Evolutionary conservation across 306 rosid genomes (phyloP), one percentile per base, ranked within the genome.

Genomic region (Myrica gale): DNA sequence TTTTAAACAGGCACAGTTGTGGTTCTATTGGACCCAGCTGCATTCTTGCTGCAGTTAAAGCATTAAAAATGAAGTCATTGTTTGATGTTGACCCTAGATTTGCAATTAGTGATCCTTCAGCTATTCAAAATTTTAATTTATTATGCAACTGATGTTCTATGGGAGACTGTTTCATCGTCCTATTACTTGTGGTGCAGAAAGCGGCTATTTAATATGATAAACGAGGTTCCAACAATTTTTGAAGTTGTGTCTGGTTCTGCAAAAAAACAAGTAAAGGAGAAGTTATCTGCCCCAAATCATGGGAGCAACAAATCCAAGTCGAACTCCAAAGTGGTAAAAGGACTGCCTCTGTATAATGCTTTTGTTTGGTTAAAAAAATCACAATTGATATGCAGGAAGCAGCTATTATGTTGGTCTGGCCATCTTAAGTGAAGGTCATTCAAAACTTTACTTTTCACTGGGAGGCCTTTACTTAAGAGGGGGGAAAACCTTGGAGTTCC

Each of bases 211-310:
- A 90, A 81, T 69, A 88, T 93, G 97, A 86, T 91, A 61, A 93
- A 91, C 80, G 96, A 93, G 56, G 85, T 91, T 71, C 97, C 97
- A 72, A 84, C 98, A 51, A 78, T 91, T 82, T 91, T 81, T 85
- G 97, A 93, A 87, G 84, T 91, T 68, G 93, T 91, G 79, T 86
- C 97, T 19, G 98, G 97, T 71, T 54, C 85, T 65, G 96, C 88
- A 17, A 93, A 91, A 87, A 91, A 91, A 74, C 94, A 82, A 76
- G 85, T 75, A n/a, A 91, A 91, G 92, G 96, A 91, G 77, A 93
- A 90, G 84, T 77, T 96, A 72, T 86, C 97, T 43, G 89, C 71
- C 60, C 80, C 91, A 70, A 91, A 88, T 77, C 88, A 87, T 74
- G 84, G 91, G 15, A 85, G 96, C 88, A 90, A 85, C 89, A 93